Evolutionary conservation across 1,284 basidiomycete genomes (phyloP).

Genomic region (Marasmius fiardii): DNA sequence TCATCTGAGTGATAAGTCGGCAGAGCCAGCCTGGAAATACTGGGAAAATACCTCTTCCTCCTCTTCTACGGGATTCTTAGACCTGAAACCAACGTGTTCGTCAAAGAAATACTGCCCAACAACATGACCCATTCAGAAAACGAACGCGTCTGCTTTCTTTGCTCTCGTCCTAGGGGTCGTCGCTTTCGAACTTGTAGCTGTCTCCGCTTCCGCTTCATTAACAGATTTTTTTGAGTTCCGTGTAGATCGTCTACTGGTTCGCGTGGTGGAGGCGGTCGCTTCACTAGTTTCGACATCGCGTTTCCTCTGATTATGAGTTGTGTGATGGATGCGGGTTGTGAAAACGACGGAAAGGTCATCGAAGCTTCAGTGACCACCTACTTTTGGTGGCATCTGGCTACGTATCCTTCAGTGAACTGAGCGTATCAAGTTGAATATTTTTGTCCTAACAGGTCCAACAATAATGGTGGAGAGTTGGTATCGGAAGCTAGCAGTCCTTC

Average conservation of each 20-base stretch:
- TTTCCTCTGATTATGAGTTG: constrained; percentile 32
- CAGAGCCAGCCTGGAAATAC: constrained; percentile 2
- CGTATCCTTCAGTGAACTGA: too few species aligned
- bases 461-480: too few species aligned
- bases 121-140: neutral
- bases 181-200: constrained; percentile 22
- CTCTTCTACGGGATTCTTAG: constrained; percentile 3
- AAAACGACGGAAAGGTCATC: neutral
- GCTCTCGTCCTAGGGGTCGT: constrained; percentile 16
- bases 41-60: neutral
- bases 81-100: neutral
- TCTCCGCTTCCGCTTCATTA: constrained; percentile 20
- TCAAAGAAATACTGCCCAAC: neutral
- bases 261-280: constrained; percentile 32
- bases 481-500: too few species aligned
- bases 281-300: constrained; percentile 30
- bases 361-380: neutral
- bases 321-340: too few species aligned
- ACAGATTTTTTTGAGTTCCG: constrained; percentile 24
- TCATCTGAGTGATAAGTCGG: neutral
- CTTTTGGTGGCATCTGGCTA: neutral
- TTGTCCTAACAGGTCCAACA: too few species aligned
- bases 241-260: constrained; percentile 47
- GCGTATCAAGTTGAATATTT: too few species aligned
- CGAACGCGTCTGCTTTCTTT: constrained; percentile 14